Base-by-base conservation (phyloP, 2,329 filamentous ascomycete species). In the Colletotrichum sp. region DNA sequence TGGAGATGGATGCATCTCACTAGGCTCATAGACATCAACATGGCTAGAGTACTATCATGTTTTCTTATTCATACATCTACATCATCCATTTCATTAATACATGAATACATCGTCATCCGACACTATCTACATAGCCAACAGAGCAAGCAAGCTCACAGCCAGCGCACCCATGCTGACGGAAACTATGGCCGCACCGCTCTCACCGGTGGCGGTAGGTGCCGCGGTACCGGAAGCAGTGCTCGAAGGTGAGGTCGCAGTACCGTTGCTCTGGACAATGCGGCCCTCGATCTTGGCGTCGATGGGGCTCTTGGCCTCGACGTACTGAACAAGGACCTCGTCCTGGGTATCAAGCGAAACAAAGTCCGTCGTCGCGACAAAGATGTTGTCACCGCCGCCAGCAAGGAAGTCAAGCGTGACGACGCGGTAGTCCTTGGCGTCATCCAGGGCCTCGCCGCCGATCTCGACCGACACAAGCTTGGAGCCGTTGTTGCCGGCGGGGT, bases 341-440 rank as follows among this genome's bases (percentile, higher is more conserved):
- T 90, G 87, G 1, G 87, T 88, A 30, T 91, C 89, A 4, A 92
- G 84, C 7, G 84, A 85, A 34, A 87, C 82, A 60, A 89, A 88
- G 69, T 84, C 82, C 30, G 77, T 80, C 9, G 79, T 81, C 1
- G 78, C 57, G n/a, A 82, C 78, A 26, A 92, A 87, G 80, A 93
- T 90, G 80, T 92, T 93, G 79, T 94, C 92, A 16, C 92, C 92
- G 3, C 91, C 91, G 4, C 88, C 87, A 2, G 91, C 91, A 0
- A 94, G 78, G 78, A 93, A 94, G 79, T 93, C 92, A 2, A 93
- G 84, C 0, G 92, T 93, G 18, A 92, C 90, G 24, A 94, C 82
- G 13, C 86, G 88, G 81, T 94, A 94, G 32, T 87, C 84, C 18
- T 81, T 82, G 7, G 81, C 82, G 13, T 86, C 82, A 39, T 90